Evolutionary conservation across 202 grass and related monocot species (phyloP).

Genomic region (Hordeum pubiflorum): DNA sequence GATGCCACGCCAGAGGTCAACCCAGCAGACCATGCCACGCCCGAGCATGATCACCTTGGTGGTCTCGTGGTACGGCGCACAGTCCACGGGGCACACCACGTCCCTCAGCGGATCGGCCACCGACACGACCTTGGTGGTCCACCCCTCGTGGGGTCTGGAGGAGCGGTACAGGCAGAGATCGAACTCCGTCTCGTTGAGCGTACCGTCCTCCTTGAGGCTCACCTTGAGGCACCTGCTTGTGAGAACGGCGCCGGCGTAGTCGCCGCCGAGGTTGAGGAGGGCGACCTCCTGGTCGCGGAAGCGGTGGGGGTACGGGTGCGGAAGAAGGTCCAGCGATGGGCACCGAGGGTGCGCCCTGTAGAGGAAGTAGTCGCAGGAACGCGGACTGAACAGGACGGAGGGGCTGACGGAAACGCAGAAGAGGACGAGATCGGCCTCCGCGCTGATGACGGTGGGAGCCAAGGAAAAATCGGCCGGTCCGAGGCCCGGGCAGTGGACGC

Average conservation of each 20-base stretch:
- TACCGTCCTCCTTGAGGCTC: not conserved
- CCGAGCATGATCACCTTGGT: too few species aligned
- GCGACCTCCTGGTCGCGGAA: not conserved
- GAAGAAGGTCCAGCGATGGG: not conserved
- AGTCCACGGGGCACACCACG: not conserved
- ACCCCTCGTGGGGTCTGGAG: too few species aligned
- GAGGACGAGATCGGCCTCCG: constrained; percentile 8
- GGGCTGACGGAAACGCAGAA: not conserved
- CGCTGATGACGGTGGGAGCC: not conserved
- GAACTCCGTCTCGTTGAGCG: too few species aligned
- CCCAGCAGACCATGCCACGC: too few species aligned
- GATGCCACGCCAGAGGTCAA: too few species aligned
- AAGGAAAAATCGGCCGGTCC: not conserved
- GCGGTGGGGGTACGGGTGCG: not conserved
- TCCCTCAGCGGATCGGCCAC: not conserved
- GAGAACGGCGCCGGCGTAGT: not conserved
- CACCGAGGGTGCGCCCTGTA: not conserved
- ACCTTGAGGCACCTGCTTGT: not conserved
- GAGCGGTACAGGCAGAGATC: too few species aligned
- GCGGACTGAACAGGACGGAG: not conserved
- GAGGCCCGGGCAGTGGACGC: not conserved
- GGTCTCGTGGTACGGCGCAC: not conserved
- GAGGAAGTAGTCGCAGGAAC: not conserved
- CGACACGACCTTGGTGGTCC: too few species aligned
- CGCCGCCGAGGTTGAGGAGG: not conserved